Evolutionary conservation across 495 filamentous ascomycete species (phyloP), one percentile per base, ranked within the genome.

Genomic region (Cercophora sp.): DNA sequence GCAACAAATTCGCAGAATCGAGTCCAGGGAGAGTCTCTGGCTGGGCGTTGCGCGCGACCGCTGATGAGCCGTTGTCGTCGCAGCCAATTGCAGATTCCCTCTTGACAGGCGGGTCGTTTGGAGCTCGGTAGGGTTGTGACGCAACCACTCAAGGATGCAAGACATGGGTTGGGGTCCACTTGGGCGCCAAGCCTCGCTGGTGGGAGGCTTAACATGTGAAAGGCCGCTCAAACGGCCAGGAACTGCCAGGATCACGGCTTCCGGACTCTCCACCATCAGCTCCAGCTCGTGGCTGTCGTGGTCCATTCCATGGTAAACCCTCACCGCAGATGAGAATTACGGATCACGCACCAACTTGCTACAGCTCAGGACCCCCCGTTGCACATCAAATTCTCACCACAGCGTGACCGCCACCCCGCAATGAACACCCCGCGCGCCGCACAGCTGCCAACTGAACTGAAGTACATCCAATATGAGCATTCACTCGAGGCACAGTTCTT

Each of bases 391-490:
- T n/a, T n/a, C 36, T 16, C 13, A 37, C 11, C n/a, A 37, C 4
- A 16, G 4, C 26, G 10, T 41, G 15, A 16, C 20, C 39, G 5
- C 32, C 13, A 2, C 8, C 16, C 20, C 19, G n/a, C 24, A 44
- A 57, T 54, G 54, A 64, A 66, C 40, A 32, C 58, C 46, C 43
- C 59, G 23, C 60, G 49, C 31, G 22, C 55, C 16, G 60, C 49
- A 32, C 53, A 68, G 53, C 59, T 74, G 19, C 74, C 78, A 8
- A 55, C 73, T 24, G 76, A 84, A 48, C 80, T 96, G 52, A 77
- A 77, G 54, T 97, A 96, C 70, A 77, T 90, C 54, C 89, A 88
- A 63, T 99, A 97, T 66, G 79, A 90, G 47, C 79, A 82, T 60
- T 66, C 74, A 6, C 84, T 89, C 55, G 94, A 97, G 63, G 80